Conservation (phyloP, 179 eudicot species). For the Patellifolia procumbens region DNA sequence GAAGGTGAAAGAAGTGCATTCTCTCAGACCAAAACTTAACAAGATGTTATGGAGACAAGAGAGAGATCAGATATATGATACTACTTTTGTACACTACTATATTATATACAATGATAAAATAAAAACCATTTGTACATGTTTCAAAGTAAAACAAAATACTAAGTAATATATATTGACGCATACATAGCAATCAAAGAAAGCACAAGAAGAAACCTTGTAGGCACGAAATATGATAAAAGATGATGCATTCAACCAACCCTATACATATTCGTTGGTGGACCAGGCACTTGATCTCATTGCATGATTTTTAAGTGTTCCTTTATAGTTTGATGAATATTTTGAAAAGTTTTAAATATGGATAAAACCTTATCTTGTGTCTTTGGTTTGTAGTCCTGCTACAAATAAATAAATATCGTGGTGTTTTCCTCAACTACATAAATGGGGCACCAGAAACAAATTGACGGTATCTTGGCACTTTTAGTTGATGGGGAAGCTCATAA, state of each 20-base stretch:
- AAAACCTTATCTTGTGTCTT: conserved; percentile 1
- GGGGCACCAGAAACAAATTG: conserved; percentile 1
- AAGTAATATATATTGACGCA: neutral
- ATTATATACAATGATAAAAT: neutral
- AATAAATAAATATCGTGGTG: neutral
- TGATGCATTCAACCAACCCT: conserved; percentile 2
- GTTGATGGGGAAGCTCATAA: neutral
- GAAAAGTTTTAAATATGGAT: conserved; percentile 4
- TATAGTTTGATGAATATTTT: conserved; percentile 1
- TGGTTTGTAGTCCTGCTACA: neutral
- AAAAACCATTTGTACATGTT: conserved; percentile 5
- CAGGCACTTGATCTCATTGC: neutral
- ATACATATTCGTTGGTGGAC: neutral
- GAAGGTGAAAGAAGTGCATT: conserved; percentile 22
- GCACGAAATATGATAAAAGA: neutral
- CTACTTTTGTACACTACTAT: neutral
- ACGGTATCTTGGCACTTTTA: neutral
- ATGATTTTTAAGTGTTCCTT: neutral
- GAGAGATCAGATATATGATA: neutral
- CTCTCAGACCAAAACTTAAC: neutral
- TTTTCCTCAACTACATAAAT: conserved; percentile 1
- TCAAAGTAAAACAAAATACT: neutral
- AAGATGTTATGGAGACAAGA: conserved; percentile 21
- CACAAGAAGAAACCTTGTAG: neutral
- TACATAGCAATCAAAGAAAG: neutral